Percentiles rank a stretch among this genome's conserved stretches.
These are phyloP conservation scores for Phlebopus sp. DNA, from an alignment of 1,284 basidiomycete genomes.

Conservation along the genomic window DNA sequence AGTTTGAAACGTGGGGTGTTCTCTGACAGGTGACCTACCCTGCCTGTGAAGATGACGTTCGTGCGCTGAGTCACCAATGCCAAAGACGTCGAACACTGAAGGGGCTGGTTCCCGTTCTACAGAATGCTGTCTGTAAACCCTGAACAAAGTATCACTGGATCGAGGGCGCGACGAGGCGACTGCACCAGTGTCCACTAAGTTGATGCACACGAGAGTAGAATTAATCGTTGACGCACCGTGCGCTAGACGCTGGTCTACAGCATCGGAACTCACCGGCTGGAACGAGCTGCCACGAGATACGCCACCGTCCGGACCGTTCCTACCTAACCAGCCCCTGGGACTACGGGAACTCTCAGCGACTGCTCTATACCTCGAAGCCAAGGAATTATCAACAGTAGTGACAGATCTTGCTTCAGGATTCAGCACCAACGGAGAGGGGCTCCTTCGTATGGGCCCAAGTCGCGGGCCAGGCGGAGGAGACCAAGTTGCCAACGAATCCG, in stretches of 20 bases:
- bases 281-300: conserved; percentile 4
- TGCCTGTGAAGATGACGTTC: conserved; percentile 13
- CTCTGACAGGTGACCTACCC: conserved; percentile 8
- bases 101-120: conserved; percentile 23
- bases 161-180: conserved; percentile 11
- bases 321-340: conserved; percentile 4
- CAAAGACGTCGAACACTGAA: conserved; percentile 29
- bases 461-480: conserved; percentile 9
- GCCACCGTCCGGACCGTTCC: conserved; percentile 1
- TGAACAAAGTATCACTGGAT: conserved; percentile 5
- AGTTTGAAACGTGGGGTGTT: conserved; percentile 3
- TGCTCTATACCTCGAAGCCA: conserved; percentile 15
- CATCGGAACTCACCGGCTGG: conserved; percentile 2
- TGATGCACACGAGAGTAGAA: neutral
- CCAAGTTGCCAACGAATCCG: conserved; percentile 7
- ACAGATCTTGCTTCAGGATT: conserved; percentile 17
- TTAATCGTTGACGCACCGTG: conserved; percentile 12
- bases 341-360: neutral
- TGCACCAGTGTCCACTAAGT: neutral
- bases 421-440: conserved; percentile 26
- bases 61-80: conserved; percentile 20
- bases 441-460: conserved; percentile 19
- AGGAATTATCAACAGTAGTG: conserved; percentile 13
- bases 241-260: conserved; percentile 7
- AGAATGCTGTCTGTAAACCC: conserved; percentile 23